Evolutionary conservation across 2,329 filamentous ascomycete genomes (phyloP).

Genomic region (Diplodia scrobiculata): DNA sequence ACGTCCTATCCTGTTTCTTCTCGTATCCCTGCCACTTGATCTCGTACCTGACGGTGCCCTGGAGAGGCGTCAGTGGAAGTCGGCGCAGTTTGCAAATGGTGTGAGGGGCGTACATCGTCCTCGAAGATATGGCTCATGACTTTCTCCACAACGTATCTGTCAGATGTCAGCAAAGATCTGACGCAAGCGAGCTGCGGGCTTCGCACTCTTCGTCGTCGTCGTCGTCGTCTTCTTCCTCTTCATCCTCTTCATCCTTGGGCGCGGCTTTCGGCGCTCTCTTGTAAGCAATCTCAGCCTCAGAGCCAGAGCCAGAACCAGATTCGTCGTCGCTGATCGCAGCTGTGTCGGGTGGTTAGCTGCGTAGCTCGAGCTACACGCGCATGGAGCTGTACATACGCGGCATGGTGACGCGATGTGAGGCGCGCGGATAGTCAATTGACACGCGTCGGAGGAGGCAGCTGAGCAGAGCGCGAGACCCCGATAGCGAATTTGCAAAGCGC

Average conservation of each 20-base stretch:
- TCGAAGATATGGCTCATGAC: slow-evolving; percentile 68
- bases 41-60: slow-evolving; percentile 62
- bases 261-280: slow-evolving; percentile 35
- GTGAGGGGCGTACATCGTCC: slow-evolving; percentile 37
- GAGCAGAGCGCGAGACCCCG: background rate
- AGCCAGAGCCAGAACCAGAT: slow-evolving; percentile 36
- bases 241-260: slow-evolving; percentile 29
- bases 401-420: slow-evolving; percentile 31
- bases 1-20: slow-evolving; percentile 69
- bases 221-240: slow-evolving; percentile 33
- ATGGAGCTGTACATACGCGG: slow-evolving; percentile 34
- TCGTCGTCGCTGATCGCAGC: slow-evolving; percentile 48
- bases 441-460: background rate
- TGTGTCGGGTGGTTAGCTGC: slow-evolving; percentile 31
- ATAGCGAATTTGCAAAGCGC: too few species aligned
- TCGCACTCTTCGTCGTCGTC: slow-evolving; percentile 52
- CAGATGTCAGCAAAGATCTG: slow-evolving; percentile 33
- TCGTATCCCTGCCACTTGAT: slow-evolving; percentile 84
- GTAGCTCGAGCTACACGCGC: background rate
- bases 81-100: slow-evolving; percentile 21
- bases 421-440: background rate
- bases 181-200: slow-evolving; percentile 1
- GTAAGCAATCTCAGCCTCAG: slow-evolving; percentile 39
- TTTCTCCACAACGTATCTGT: slow-evolving; percentile 72
- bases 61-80: slow-evolving; percentile 22